These are phyloP conservation scores for Colletotrichum tabaci DNA, from an alignment of 2,329 filamentous ascomycete species.

Conservation along the genomic window DNA sequence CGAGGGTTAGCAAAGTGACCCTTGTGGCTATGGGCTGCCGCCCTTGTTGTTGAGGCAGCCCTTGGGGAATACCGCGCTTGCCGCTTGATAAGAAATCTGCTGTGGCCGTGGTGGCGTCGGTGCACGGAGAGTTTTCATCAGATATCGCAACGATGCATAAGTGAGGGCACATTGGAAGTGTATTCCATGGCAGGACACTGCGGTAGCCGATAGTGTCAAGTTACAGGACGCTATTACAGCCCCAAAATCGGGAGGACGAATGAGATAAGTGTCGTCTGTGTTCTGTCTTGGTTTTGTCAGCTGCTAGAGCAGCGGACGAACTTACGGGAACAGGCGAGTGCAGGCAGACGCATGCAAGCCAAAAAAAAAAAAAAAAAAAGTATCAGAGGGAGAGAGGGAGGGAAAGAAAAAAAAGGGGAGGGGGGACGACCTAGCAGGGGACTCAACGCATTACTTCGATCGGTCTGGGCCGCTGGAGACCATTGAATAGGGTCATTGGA, in stretches of 20 bases:
- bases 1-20: neutral
- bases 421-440: neutral
- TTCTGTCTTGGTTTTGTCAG: too few relatives aligned
- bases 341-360: neutral
- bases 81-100: too few relatives aligned
- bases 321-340: neutral
- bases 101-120: neutral
- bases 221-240: slow-evolving; percentile 12
- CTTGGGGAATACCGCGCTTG: neutral
- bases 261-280: neutral
- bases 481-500: slow-evolving; percentile 40
- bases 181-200: slow-evolving; percentile 12
- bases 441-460: slow-evolving; percentile 28
- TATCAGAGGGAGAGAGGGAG: neutral
- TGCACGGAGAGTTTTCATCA: neutral
- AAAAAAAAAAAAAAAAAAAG: neutral
- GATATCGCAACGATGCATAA: neutral
- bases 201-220: slow-evolving; percentile 24
- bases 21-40: neutral
- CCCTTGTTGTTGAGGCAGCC: neutral
- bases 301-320: slow-evolving; percentile 7
- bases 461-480: slow-evolving; percentile 33
- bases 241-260: neutral
- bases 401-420: neutral
- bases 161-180: slow-evolving; percentile 19